phyloP scores from a whole-genome alignment of 139 green algal genomes.

The Chlamydomonas incerta region DNA sequence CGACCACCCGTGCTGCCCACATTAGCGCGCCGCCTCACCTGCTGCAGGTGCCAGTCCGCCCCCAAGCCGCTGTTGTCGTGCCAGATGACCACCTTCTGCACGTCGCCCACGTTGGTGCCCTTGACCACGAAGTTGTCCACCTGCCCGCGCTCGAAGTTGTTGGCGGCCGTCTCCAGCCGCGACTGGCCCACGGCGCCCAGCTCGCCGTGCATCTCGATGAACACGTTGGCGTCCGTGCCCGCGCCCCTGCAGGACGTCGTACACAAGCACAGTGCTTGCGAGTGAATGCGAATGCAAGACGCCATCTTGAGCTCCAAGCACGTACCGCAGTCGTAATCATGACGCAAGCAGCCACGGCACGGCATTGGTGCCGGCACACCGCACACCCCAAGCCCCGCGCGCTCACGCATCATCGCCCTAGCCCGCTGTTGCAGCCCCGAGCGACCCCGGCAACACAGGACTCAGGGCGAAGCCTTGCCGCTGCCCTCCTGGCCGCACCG shows the following conservation, averaged over 20 bases:
- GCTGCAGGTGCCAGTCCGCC: slow-evolving; percentile 50
- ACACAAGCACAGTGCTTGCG: no score
- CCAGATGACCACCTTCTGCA: slow-evolving; percentile 54
- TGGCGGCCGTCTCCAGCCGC: slow-evolving; percentile 35
- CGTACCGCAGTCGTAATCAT: not conserved
- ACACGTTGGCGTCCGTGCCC: slow-evolving; percentile 60
- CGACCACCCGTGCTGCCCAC: no score
- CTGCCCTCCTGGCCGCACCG: not conserved
- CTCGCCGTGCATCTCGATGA: slow-evolving; percentile 47
- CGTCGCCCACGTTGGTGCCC: slow-evolving; percentile 54
- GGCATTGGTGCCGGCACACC: no score
- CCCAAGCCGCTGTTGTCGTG: slow-evolving; percentile 54
- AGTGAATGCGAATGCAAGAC: no score
- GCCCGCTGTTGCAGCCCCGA: no score
- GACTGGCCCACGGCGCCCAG: slow-evolving; percentile 36
- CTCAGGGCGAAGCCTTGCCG: no score
- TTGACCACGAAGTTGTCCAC: slow-evolving; percentile 70
- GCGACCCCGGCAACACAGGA: no score
- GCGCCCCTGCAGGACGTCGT: slow-evolving; percentile 43
- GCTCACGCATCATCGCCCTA: no score
- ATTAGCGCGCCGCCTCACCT: not conserved
- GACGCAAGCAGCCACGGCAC: no score
- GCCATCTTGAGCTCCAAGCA: no score
- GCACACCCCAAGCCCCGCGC: no score
- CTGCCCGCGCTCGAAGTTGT: slow-evolving; percentile 62